Conservation (phyloP, 495 filamentous ascomycete genomes). For the Trichoderma asperelloides region DNA sequence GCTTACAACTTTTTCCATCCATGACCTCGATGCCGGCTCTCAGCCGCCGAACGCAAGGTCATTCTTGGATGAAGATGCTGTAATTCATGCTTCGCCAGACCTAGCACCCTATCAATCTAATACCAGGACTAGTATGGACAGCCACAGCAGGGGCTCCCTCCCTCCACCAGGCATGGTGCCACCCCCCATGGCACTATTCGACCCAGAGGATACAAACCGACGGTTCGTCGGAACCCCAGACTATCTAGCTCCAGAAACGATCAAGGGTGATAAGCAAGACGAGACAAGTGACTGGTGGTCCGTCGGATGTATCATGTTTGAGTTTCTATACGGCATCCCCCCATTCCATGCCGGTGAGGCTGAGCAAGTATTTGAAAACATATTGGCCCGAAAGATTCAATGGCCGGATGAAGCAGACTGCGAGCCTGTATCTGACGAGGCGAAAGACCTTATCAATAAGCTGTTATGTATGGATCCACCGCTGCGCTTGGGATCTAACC, state of each 20-base stretch:
- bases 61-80: slow-evolving; percentile 44
- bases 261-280: slow-evolving; percentile 89
- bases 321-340: slow-evolving; percentile 85
- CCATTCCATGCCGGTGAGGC: slow-evolving; percentile 89
- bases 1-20: slow-evolving; percentile 74
- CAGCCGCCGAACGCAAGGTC: slow-evolving; percentile 44
- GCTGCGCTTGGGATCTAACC: slow-evolving; percentile 75
- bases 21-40: slow-evolving; percentile 41
- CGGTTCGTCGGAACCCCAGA: slow-evolving; percentile 96
- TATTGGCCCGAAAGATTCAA: slow-evolving; percentile 75
- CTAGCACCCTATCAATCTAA: slow-evolving; percentile 53
- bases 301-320: slow-evolving; percentile 92
- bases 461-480: slow-evolving; percentile 75
- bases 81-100: slow-evolving; percentile 62
- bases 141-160: slow-evolving; percentile 31
- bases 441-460: slow-evolving; percentile 86
- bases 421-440: slow-evolving; percentile 66
- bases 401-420: slow-evolving; percentile 68
- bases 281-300: slow-evolving; percentile 99
- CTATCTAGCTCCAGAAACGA: slow-evolving; percentile 94
- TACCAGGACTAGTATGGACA: slow-evolving; percentile 42
- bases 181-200: slow-evolving; percentile 90
- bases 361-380: slow-evolving; percentile 95
- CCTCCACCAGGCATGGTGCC: slow-evolving; percentile 78
- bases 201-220: slow-evolving; percentile 86